Percentiles rank a stretch among this genome's conserved stretches.
phyloP scores from a whole-genome alignment of 192 early-diverging fungal genomes.

The Mortierella hygrophila region DNA sequence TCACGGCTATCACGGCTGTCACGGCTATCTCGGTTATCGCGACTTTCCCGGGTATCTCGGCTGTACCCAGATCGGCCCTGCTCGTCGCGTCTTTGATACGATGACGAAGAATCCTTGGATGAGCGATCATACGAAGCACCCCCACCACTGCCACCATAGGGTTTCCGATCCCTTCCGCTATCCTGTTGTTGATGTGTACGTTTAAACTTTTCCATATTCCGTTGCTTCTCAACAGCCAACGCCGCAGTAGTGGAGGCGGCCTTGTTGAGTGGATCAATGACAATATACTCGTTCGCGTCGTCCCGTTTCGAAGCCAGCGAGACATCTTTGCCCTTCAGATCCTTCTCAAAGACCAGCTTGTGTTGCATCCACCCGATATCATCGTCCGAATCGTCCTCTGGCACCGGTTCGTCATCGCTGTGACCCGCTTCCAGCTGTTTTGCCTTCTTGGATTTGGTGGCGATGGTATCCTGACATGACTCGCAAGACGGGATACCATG shows the following conservation, averaged over 20 bases:
- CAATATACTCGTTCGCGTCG: slow-evolving; percentile 74
- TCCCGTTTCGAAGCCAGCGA: slow-evolving; percentile 62
- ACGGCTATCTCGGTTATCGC: slow-evolving; percentile 6
- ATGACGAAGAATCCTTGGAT: slow-evolving; percentile 10
- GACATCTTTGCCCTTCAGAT: slow-evolving; percentile 70
- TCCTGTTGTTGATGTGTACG: not conserved
- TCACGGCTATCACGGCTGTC: not conserved
- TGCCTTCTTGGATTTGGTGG: not conserved
- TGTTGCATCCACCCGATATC: slow-evolving; percentile 84
- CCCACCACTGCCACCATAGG: not conserved
- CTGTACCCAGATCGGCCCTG: slow-evolving; percentile 18
- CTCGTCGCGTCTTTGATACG: slow-evolving; percentile 16
- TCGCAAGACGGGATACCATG: slow-evolving; percentile 80
- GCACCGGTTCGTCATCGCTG: slow-evolving; percentile 51
- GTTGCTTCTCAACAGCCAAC: slow-evolving; percentile 49
- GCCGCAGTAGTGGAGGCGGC: slow-evolving; percentile 31
- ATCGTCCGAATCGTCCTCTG: slow-evolving; percentile 36
- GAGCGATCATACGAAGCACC: slow-evolving; percentile 19
- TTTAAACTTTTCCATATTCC: slow-evolving; percentile 32
- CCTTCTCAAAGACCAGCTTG: slow-evolving; percentile 81
- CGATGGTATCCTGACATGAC: slow-evolving; percentile 74
- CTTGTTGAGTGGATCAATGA: slow-evolving; percentile 73
- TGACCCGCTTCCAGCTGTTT: slow-evolving; percentile 27
- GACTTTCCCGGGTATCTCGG: not conserved
- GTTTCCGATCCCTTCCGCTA: not conserved